Percentiles rank a stretch among this genome's conserved stretches.
phyloP scores from a whole-genome alignment of 805 yeast genomes.

The Torulaspora quercuum region DNA sequence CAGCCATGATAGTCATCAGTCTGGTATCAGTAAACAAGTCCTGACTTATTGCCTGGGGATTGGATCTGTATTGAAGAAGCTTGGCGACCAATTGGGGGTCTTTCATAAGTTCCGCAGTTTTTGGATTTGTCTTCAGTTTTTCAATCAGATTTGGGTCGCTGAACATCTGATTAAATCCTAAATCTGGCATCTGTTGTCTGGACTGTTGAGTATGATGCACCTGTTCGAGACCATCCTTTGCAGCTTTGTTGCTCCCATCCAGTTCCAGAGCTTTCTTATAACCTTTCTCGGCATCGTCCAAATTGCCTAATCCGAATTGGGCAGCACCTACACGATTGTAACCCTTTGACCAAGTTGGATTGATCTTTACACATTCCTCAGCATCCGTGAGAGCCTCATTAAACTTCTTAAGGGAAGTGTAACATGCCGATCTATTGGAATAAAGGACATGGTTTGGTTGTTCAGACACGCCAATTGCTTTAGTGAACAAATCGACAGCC shows the following conservation, averaged over 20 bases:
- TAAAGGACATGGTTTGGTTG: constrained; percentile 86
- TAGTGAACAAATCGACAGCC: constrained; percentile 76
- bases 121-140: constrained; percentile 77
- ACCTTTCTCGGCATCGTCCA: constrained; percentile 66
- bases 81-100: constrained; percentile 79
- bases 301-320: constrained; percentile 75
- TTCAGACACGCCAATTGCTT: constrained; percentile 81
- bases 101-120: constrained; percentile 79
- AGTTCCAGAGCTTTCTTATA: constrained; percentile 78
- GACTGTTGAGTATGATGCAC: constrained; percentile 59
- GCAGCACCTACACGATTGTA: constrained; percentile 94
- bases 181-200: constrained; percentile 55
- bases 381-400: constrained; percentile 80
- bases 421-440: constrained; percentile 91
- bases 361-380: constrained; percentile 71
- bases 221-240: constrained; percentile 72
- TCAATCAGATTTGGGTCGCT: constrained; percentile 74
- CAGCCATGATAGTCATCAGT: constrained; percentile 82
- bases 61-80: constrained; percentile 53
- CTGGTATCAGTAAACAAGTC: constrained; percentile 78
- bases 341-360: constrained; percentile 92
- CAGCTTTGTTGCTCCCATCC: constrained; percentile 81
- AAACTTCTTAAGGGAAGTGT: constrained; percentile 75
- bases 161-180: constrained; percentile 76
- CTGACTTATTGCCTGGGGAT: constrained; percentile 72